Conservation (phyloP, 1,284 basidiomycete genomes). For the Leccinum proliferum region DNA sequence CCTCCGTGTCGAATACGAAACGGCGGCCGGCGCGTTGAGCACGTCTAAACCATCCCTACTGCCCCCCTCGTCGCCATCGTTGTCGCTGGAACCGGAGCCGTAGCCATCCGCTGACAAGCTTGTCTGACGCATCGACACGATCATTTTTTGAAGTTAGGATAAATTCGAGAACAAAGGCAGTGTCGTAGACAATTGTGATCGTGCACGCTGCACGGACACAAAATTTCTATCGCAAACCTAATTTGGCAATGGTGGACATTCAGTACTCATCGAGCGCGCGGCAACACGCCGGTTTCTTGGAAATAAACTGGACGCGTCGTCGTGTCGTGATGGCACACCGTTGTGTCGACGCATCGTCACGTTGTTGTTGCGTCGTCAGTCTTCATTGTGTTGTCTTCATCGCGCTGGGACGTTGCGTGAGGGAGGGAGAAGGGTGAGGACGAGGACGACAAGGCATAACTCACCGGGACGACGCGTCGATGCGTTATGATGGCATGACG, state of each 20-base stretch:
- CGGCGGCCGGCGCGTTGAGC: slow-evolving; percentile 74
- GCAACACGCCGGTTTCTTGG: no score
- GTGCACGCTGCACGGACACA: slow-evolving; percentile 1
- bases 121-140: slow-evolving; percentile 81
- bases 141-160: slow-evolving; percentile 79
- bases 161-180: slow-evolving; percentile 93
- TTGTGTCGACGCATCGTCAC: no score
- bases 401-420: no score
- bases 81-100: slow-evolving; percentile 7
- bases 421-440: no score
- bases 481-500: no score
- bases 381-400: no score
- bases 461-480: no score
- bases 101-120: slow-evolving; percentile 60
- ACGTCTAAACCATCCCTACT: slow-evolving; percentile 53
- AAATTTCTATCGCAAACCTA: slow-evolving; percentile 9
- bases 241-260: slow-evolving; percentile 12
- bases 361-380: no score
- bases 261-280: no score
- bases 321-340: no score
- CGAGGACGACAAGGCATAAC: no score
- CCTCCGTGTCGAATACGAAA: slow-evolving; percentile 82
- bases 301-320: no score
- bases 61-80: slow-evolving; percentile 14
- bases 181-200: slow-evolving; percentile 63